phyloP scores from a whole-genome alignment of 768 basidiomycete genomes.

The Tremella fuciformis region DNA sequence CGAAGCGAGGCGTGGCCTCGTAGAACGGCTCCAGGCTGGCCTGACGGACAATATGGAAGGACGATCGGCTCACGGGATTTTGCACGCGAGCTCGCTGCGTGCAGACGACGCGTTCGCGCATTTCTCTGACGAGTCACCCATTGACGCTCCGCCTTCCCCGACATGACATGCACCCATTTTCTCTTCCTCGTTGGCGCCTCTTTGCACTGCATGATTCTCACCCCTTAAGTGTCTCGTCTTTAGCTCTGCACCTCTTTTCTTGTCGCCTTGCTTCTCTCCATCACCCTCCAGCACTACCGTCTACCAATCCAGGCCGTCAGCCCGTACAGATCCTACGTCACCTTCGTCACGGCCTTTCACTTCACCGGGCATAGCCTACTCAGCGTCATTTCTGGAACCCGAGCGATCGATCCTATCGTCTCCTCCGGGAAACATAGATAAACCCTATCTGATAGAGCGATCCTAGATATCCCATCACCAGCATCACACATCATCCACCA shows the following conservation, averaged over 20 bases:
- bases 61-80: too few species aligned
- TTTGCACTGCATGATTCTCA: neutral
- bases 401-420: neutral
- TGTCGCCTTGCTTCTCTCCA: neutral
- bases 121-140: too few species aligned
- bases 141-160: too few species aligned
- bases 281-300: neutral
- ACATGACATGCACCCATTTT: too few species aligned
- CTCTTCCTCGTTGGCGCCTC: too few species aligned
- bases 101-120: too few species aligned
- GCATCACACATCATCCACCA: too few species aligned
- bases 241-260: slow-evolving; percentile 2
- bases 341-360: neutral
- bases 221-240: neutral
- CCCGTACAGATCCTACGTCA: neutral
- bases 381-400: neutral
- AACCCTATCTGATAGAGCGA: neutral
- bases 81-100: too few species aligned
- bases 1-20: too few species aligned
- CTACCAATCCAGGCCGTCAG: neutral
- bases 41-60: too few species aligned
- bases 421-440: neutral
- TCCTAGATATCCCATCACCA: too few species aligned
- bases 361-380: neutral
- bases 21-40: too few species aligned